Evolutionary conservation across 257 asterid genomes (phyloP), one percentile per base, ranked within the genome.

Genomic region (Agastache rugosa): DNA sequence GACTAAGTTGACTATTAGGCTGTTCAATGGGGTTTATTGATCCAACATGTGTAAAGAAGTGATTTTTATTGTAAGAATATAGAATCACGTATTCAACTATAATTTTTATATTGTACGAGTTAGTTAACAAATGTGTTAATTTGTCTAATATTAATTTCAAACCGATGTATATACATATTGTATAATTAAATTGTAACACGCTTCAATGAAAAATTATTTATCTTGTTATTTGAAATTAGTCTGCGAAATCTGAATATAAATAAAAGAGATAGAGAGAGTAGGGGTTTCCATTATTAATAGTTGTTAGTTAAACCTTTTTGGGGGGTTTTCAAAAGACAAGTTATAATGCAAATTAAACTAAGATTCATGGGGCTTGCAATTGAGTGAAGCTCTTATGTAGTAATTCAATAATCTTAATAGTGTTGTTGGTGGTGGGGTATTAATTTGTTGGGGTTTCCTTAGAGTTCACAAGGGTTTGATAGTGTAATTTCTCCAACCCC

Each of bases 401-500:
- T 77, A 61, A 78, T 73, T 74, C 63, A 76, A 68, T 59, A 76
- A 68, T 59, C 84, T 82, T 39, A 72, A 78, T 82, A 83, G 85
- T 78, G 73, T 78, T 51, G 72, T 63, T 55, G 17, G 37, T 11
- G 58, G 73, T 85, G 83, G 80, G 92, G 85, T 64, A 84, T 81
- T 59, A 79, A 80, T 85, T 82, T 78, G 96, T 86, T 88, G 80
- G 85, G 84, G 74, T 53, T 83, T 84, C 63, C 89, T 84, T 81
- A 22, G 72, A 48, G 31, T 55, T 69, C 35, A 48, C 75, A 69
- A 75, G 69, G 75, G 81, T 69, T 69, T 74, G 87, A 83, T n/a
- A 65, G 72, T 64, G 82, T 72, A 78, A 77, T 80, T 63, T 81
- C 86, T 86, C 85, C 90, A 79, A 86, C 85, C 72, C 69, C 1